phyloP scores from a whole-genome alignment of 352 stramenopile species.

The Pythium dissimile region DNA sequence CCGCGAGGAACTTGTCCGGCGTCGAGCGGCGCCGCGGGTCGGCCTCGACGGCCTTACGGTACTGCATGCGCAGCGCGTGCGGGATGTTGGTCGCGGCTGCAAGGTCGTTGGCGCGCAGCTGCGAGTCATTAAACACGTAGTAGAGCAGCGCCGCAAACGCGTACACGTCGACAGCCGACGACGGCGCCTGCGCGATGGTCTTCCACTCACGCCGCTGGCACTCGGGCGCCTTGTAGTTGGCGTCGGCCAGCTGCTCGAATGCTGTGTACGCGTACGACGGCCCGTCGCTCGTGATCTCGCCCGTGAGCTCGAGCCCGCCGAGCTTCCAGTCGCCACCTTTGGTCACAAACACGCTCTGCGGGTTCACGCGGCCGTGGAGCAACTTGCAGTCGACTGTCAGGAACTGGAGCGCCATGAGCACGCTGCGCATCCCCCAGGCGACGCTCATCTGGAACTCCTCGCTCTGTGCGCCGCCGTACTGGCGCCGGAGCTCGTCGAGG shows the following conservation, averaged over 20 bases:
- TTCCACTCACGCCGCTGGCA: conserved; percentile 79
- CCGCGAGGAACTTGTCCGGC: conserved; percentile 86
- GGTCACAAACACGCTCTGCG: conserved; percentile 93
- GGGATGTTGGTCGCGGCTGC: conserved; percentile 62
- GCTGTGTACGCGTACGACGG: conserved; percentile 73
- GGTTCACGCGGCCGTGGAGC: conserved; percentile 87
- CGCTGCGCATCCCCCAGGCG: conserved; percentile 90
- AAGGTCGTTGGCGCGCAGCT: conserved; percentile 55
- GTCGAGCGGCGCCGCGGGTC: conserved; percentile 59
- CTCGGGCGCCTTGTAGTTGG: conserved; percentile 85
- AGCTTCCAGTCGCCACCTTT: conserved; percentile 96
- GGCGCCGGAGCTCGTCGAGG: conserved; percentile 65
- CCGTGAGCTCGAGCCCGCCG: conserved; percentile 90
- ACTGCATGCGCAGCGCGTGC: conserved; percentile 57
- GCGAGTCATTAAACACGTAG: conserved; percentile 75
- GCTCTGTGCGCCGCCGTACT: conserved; percentile 46
- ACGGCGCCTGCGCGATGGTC: conserved; percentile 39
- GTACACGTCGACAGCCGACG: conserved; percentile 69
- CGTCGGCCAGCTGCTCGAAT: conserved; percentile 81
- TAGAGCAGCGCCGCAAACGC: conserved; percentile 76
- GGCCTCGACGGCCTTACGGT: conserved; percentile 80
- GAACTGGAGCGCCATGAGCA: conserved; percentile 93
- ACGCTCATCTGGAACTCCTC: conserved; percentile 86
- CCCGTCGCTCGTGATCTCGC: conserved; percentile 78
- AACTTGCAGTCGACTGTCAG: conserved; percentile 94